A percentile compares a stretch with the other conserved stretches of the same genome.
These are phyloP conservation scores for Phytophthora fragariaefolia DNA, from an alignment of 352 stramenopile species.

Conservation along the genomic window DNA sequence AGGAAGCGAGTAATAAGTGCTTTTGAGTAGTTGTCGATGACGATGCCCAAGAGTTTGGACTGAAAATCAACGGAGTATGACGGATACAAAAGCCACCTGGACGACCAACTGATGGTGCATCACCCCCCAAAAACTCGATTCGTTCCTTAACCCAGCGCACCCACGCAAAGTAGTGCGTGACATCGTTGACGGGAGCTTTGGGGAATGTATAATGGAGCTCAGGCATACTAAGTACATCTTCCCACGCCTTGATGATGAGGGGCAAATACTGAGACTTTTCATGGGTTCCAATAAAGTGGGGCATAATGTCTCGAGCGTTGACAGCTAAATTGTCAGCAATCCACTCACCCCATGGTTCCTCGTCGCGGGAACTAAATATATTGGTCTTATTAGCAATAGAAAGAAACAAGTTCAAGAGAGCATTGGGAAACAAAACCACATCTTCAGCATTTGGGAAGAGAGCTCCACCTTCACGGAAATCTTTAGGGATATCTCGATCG, in stretches of 20 bases:
- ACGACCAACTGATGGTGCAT: conserved; percentile 43
- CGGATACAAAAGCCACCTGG: conserved; percentile 55
- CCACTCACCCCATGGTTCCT: conserved; percentile 60
- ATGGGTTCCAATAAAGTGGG: conserved; percentile 11
- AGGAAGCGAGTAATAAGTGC: conserved; percentile 46
- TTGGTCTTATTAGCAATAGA: conserved; percentile 43
- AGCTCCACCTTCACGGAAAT: conserved; percentile 52
- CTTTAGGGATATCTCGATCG: conserved; percentile 39
- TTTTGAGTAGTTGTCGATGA: conserved; percentile 63
- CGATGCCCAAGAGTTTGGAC: conserved; percentile 47
- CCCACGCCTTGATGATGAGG: conserved; percentile 55
- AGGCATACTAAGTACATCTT: conserved; percentile 48
- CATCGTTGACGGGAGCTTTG: conserved; percentile 51
- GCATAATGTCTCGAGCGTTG: conserved; percentile 48
- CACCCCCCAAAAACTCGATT: conserved; percentile 49
- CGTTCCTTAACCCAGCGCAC: conserved; percentile 81
- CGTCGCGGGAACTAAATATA: conserved; percentile 53
- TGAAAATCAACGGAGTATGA: conserved; percentile 69
- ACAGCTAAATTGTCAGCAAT: conserved; percentile 65
- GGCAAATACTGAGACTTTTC: conserved; percentile 54
- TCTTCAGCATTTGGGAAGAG: conserved; percentile 61
- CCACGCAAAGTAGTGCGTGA: conserved; percentile 72
- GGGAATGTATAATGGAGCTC: conserved; percentile 65
- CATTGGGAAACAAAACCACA: conserved; percentile 52
- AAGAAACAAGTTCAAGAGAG: conserved; percentile 62